A percentile compares a stretch with the other conserved stretches of the same genome.
Evolutionary conservation across 202 grass and related monocot species (phyloP).

Genomic region (Brachypodium distachyon): DNA sequence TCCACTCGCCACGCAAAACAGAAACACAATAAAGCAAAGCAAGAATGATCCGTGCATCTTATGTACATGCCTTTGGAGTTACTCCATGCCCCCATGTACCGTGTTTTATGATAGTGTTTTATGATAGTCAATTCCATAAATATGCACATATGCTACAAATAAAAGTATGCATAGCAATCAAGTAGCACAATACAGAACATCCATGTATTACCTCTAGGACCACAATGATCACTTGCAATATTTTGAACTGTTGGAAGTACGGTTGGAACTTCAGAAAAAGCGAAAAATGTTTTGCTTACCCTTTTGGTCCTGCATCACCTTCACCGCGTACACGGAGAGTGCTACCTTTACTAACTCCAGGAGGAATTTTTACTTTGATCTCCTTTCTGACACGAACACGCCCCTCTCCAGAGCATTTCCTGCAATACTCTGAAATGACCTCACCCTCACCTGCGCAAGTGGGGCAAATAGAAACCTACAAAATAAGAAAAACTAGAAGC

Average conservation of each 20-base stretch:
- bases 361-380: conserved; percentile 95
- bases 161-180: background rate
- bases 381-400: conserved; percentile 90
- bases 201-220: background rate
- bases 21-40: background rate
- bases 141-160: background rate
- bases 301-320: conserved; percentile 97
- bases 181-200: background rate
- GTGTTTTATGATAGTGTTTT: too few relatives aligned
- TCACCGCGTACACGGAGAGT: conserved; percentile 97
- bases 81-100: background rate
- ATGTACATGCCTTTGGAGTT: background rate
- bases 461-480: conserved; percentile 94
- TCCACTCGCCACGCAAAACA: background rate
- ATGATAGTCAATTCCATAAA: background rate
- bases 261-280: conserved; percentile 2
- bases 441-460: conserved; percentile 84
- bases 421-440: conserved; percentile 90
- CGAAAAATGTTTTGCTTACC: conserved; percentile 47
- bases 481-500: background rate
- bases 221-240: background rate
- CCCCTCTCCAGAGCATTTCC: conserved; percentile 91
- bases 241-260: background rate
- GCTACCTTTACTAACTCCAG: conserved; percentile 96
- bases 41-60: background rate